phyloP scores from a whole-genome alignment of 305 asterid species.

The Fraxinus baroniana region DNA sequence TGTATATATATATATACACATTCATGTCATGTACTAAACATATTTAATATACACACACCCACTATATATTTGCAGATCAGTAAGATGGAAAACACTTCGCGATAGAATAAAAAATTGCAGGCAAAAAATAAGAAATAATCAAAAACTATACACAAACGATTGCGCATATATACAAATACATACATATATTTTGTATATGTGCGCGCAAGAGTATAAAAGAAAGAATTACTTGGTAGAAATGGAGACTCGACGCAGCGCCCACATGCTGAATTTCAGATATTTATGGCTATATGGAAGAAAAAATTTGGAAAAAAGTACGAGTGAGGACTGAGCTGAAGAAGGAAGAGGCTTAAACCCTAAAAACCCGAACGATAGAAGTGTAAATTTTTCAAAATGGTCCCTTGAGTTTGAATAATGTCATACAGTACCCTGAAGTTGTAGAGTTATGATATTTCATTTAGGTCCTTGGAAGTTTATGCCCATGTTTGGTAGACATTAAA shows the following conservation, averaged over 20 bases:
- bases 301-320: not conserved
- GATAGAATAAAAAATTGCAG: not conserved
- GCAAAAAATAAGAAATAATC: not conserved
- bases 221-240: slow-evolving; percentile 41
- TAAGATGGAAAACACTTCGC: not conserved
- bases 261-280: slow-evolving; percentile 33
- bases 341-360: slow-evolving; percentile 46
- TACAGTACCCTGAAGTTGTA: not conserved
- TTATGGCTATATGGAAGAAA: not conserved
- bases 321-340: slow-evolving; percentile 6
- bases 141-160: not conserved
- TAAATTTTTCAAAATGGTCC: slow-evolving; percentile 8
- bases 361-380: slow-evolving; percentile 7
- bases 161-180: not conserved
- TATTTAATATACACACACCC: not conserved
- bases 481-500: too few species aligned
- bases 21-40: not conserved
- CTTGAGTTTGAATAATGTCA: slow-evolving; percentile 18
- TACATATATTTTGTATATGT: not conserved
- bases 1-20: too few species aligned
- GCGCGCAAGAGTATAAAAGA: not conserved
- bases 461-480: not conserved
- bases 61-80: not conserved
- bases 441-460: not conserved
- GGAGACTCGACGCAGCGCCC: slow-evolving; percentile 60